Evolutionary conservation across 2,329 filamentous ascomycete genomes (phyloP).

Genomic region (Exophiala mesophila): DNA sequence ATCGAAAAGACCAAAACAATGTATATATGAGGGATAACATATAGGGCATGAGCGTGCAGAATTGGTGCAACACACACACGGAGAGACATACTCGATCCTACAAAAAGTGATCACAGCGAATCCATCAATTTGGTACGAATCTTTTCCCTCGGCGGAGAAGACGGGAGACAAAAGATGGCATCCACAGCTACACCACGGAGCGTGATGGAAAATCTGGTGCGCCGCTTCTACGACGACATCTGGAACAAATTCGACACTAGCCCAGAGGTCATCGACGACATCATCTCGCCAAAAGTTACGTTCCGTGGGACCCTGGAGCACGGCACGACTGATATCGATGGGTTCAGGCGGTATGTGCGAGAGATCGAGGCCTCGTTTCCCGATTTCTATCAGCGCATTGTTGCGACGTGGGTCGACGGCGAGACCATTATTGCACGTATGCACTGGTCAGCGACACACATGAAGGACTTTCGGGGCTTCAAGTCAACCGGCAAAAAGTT

Average conservation of each 20-base stretch:
- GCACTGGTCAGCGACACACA: slow-evolving; percentile 1
- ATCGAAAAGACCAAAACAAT: too few relatives aligned
- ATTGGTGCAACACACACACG: too few relatives aligned
- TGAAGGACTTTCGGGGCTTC: not conserved
- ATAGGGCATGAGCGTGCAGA: too few relatives aligned
- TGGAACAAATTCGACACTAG: slow-evolving; percentile 1
- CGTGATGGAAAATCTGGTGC: not conserved
- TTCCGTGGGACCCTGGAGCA: slow-evolving; percentile 1
- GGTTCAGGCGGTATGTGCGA: not conserved
- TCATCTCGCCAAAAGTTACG: not conserved
- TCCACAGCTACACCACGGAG: not conserved
- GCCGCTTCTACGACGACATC: slow-evolving; percentile 1
- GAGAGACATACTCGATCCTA: too few relatives aligned
- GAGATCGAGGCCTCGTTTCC: not conserved
- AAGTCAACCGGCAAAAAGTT: not conserved
- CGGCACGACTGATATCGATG: not conserved
- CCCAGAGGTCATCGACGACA: not conserved
- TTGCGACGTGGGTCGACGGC: not conserved
- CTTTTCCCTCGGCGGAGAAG: too few relatives aligned
- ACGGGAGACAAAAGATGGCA: not conserved
- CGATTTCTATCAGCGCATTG: not conserved
- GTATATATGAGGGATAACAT: too few relatives aligned
- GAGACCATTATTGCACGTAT: not conserved
- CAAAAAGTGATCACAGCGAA: too few relatives aligned
- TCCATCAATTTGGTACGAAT: too few relatives aligned